A percentile compares a stretch with the other conserved stretches of the same genome.
phyloP scores from a whole-genome alignment of 2,329 filamentous ascomycete genomes.

The Blastomyces parvus region DNA sequence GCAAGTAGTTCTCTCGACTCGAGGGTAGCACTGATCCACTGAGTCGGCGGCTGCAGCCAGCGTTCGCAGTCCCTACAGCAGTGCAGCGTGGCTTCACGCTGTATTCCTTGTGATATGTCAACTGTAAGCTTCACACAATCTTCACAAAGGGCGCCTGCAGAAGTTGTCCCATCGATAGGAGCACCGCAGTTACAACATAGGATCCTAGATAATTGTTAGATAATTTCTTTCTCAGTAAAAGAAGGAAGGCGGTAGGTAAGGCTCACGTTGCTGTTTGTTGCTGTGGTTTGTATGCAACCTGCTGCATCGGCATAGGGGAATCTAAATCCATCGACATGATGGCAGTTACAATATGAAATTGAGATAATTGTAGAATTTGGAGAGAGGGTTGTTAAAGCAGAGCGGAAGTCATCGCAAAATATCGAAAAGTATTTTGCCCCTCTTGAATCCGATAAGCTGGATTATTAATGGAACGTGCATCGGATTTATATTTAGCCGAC shows the following conservation, averaged over 20 bases:
- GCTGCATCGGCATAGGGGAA: constrained; percentile 42
- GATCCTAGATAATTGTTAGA: constrained; percentile 48
- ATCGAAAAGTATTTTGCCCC: constrained; percentile 3
- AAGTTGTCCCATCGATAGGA: constrained; percentile 81
- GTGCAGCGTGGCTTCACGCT: constrained; percentile 79
- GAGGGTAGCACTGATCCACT: constrained; percentile 73
- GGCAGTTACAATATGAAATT: constrained; percentile 3
- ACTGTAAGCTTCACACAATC: constrained; percentile 92
- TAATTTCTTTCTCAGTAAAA: constrained; percentile 12
- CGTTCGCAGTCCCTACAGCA: constrained; percentile 91
- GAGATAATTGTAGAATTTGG: background rate
- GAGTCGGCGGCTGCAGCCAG: constrained; percentile 77
- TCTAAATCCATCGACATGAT: constrained; percentile 53
- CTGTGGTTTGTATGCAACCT: constrained; percentile 29
- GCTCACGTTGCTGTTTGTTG: constrained; percentile 47
- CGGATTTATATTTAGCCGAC: constrained; percentile 6
- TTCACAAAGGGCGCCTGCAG: constrained; percentile 81
- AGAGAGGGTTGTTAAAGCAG: background rate
- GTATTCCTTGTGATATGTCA: constrained; percentile 86
- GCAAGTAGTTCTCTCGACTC: constrained; percentile 91
- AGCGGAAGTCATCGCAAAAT: background rate
- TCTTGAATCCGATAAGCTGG: background rate
- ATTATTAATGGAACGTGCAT: background rate
- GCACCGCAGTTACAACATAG: constrained; percentile 97
- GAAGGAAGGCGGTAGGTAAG: background rate